Base-by-base conservation (phyloP, 2,329 filamentous ascomycete species). In the Colletotrichum sansevieriae region DNA sequence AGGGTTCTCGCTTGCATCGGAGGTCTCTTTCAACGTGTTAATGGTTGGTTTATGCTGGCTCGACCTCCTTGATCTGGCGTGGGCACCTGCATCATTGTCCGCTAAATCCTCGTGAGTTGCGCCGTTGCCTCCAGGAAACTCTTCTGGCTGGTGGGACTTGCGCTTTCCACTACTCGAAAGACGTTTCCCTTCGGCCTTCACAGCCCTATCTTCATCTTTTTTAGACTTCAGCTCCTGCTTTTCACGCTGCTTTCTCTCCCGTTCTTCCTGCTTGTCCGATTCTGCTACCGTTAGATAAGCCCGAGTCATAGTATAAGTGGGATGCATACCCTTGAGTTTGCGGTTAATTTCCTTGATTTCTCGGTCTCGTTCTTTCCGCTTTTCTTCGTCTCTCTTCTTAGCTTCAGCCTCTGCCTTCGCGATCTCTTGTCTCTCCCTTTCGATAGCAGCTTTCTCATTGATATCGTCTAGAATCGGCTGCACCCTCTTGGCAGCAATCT, bases 381-480 rank as follows among this genome's bases (percentile, higher is more conserved):
- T 83, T 54, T 83, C 83, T 56, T 87, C 85, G 57, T 89, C 84
- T 61, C 90, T 85, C 75, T 90, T 86, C 73, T 87, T 86, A 71
- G 89, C 84, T 66, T 93, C 89, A 70, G 89, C 83, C 68, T 94
- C 91, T 18, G 89, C 77, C 47, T 87, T 85, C 11, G 87, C 79
- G 71, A 90, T 87, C 54, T 90, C 84, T 69, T 92, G 86, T 68
- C 90, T 86, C 56, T 91, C 92, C 44, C 88, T 85, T 76, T 94
- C 90, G 70, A 85, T 85, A 75, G 94, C 91, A 0, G 92, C 92
- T 75, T 90, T 92, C 59, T 92, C 90, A 61, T 91, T 90, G 70
- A 98, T 96, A 72, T 97, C 92, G 72, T 97, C 91, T 6, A 98
- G 78, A 0, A 96, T 89, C 4, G 95, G 95, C 77, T 95, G 92